These are phyloP conservation scores for Megacollybia marginata DNA, from an alignment of 768 basidiomycete species.

Conservation along the genomic window DNA sequence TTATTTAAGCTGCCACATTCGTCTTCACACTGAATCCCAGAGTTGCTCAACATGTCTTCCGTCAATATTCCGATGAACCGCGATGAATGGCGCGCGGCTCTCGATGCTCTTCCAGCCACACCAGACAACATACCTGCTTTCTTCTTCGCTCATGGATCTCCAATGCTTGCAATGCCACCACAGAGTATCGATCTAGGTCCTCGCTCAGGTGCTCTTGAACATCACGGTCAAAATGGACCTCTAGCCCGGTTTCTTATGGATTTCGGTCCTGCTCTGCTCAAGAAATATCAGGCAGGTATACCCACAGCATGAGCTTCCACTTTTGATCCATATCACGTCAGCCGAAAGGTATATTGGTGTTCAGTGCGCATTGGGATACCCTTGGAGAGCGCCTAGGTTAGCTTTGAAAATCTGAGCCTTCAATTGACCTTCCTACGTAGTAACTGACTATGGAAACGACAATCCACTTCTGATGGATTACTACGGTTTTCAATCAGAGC, in stretches of 20 bases:
- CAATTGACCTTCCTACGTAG: conserved; percentile 23
- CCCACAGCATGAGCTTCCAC: conserved; percentile 36
- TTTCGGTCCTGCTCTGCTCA: conserved; percentile 56
- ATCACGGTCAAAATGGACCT: conserved; percentile 42
- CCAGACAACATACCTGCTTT: conserved; percentile 63
- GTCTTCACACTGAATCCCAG: not conserved
- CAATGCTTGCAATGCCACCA: conserved; percentile 36
- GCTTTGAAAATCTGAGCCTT: conserved; percentile 6
- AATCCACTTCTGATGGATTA: conserved; percentile 75
- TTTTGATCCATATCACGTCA: not conserved
- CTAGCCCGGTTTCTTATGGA: conserved; percentile 52
- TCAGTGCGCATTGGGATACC: conserved; percentile 82
- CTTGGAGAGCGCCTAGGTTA: conserved; percentile 46
- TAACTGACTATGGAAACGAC: conserved; percentile 71
- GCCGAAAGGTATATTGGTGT: conserved; percentile 54
- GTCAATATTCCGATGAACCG: conserved; percentile 26
- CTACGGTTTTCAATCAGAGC: conserved; percentile 52
- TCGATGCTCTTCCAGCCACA: conserved; percentile 47
- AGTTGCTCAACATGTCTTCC: conserved; percentile 1
- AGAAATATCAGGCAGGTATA: conserved; percentile 47
- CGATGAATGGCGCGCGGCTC: conserved; percentile 41
- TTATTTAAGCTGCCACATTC: not conserved
- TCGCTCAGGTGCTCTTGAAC: conserved; percentile 6
- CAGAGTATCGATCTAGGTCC: conserved; percentile 1
- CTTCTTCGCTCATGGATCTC: conserved; percentile 71